Evolutionary conservation across 257 asterid genomes (phyloP), one percentile per base, ranked within the genome.

Genomic region (Salvia hispanica): DNA sequence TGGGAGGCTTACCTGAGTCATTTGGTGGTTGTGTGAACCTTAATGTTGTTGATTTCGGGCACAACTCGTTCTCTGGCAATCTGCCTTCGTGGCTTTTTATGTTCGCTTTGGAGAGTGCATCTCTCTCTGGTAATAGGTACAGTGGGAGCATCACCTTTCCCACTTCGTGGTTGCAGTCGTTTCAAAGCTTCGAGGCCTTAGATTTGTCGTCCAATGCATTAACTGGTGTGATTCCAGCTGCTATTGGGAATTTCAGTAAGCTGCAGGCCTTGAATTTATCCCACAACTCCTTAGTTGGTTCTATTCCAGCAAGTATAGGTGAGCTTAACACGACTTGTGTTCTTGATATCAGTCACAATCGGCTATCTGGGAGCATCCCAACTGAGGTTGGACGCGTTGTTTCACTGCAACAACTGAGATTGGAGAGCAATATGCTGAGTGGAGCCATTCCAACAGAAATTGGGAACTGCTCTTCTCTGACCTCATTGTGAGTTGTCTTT

Each of bases 401-500:
- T 72, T 80, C 90, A n/a, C 48, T 89, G 80, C 79, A 79, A 79
- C 86, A 80, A 42, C 62, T 89, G 68, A 85, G 81, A 76, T 73
- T 89, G 76, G 84, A 83, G 73, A 67, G 71, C 77, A 89, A 89
- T 80, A 65, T 54, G 67, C 66, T 89, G 51, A 64, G 77, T 16
- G 90, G 90, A 66, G 67, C 64, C 47, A 78, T 90, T 72, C 94
- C 97, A 7, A 18, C 21, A 12, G 78, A 52, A 25, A 77, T 88
- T 36, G 79, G 78, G 73, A 80, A 84, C 72, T 89, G 95, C 80
- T 84, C 94, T 5, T 83, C 80, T 46, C 74, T 92, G 45, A 77
- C 76, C 62, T 77, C 80, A n/a, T 65, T 92, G 98, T 92, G 79
- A 84, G 98, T 74, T n/a, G n/a, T n/a, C n/a, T n/a, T n/a, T n/a